phyloP scores from a whole-genome alignment of 768 basidiomycete genomes.

The Tulasnella calospora region DNA sequence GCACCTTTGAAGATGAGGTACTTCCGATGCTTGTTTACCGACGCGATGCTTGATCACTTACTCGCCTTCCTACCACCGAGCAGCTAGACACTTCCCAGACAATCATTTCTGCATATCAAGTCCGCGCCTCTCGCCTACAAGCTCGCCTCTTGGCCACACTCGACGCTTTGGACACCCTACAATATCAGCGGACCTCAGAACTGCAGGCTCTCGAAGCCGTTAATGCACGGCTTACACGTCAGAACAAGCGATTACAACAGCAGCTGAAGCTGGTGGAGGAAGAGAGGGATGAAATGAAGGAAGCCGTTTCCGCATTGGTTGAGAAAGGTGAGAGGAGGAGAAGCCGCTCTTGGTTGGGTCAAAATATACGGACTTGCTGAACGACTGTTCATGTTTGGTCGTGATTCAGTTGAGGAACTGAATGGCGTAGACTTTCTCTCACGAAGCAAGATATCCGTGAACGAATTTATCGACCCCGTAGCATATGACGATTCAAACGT shows the following conservation, averaged over 20 bases:
- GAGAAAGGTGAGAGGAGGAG: conserved; percentile 14
- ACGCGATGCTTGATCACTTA: neutral
- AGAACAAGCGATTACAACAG: neutral
- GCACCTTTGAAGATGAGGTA: neutral
- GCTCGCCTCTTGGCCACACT: conserved; percentile 13
- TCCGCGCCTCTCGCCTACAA: neutral
- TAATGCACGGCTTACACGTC: neutral
- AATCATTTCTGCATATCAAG: conserved; percentile 5
- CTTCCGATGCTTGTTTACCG: conserved; percentile 3
- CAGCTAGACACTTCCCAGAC: neutral
- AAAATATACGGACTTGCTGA: neutral
- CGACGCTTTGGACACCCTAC: conserved; percentile 21
- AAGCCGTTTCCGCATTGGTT: conserved; percentile 16
- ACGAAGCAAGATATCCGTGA: conserved; percentile 7
- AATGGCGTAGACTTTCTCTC: conserved; percentile 20
- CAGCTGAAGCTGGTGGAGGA: neutral
- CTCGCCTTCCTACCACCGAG: neutral
- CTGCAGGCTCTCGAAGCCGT: neutral
- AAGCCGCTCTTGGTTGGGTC: neutral
- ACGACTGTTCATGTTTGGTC: neutral
- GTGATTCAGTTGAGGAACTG: conserved; percentile 12
- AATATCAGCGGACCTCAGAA: conserved; percentile 3
- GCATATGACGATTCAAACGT: neutral
- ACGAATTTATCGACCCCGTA: neutral
- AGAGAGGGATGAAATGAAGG: conserved; percentile 22